Percentiles rank a stretch among this genome's conserved stretches.
Conservation (phyloP, 768 basidiomycete genomes). For the Hemileccinum rubropunctum region DNA sequence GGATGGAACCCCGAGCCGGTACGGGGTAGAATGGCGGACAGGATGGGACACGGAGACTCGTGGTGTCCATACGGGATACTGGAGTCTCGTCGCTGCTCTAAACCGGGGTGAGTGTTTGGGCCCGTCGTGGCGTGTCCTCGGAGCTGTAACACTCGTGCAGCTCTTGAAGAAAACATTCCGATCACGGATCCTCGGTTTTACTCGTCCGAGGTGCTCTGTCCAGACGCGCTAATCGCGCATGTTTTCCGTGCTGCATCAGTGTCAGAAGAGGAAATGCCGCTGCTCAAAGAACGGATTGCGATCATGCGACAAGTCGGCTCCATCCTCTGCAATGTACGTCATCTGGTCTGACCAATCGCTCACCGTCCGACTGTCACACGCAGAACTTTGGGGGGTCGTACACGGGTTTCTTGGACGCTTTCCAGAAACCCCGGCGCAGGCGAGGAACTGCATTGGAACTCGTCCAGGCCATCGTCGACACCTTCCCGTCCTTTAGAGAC, state of each 20-base stretch:
- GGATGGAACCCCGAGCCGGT: conserved; percentile 57
- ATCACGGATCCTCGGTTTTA: conserved; percentile 82
- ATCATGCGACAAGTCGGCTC: conserved; percentile 78
- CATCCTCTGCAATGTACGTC: conserved; percentile 65
- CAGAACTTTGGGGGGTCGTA: conserved; percentile 73
- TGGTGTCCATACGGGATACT: conserved; percentile 76
- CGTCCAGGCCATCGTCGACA: conserved; percentile 64
- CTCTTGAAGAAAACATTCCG: conserved; percentile 72
- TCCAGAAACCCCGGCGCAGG: conserved; percentile 49
- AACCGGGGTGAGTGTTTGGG: conserved; percentile 57
- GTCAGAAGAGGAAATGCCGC: conserved; percentile 63
- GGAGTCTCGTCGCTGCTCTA: conserved; percentile 82
- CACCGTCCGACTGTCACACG: conserved; percentile 3
- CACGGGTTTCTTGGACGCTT: conserved; percentile 59
- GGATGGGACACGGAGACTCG: conserved; percentile 57
- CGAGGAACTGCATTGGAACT: conserved; percentile 70
- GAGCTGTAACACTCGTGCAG: conserved; percentile 35
- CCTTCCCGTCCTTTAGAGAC: conserved; percentile 77
- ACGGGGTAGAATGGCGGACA: conserved; percentile 74
- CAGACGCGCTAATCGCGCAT: conserved; percentile 64
- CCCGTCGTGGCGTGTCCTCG: no score
- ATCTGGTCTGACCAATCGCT: conserved; percentile 8
- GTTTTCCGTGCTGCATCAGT: conserved; percentile 63
- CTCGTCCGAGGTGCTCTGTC: conserved; percentile 63
- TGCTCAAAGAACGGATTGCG: conserved; percentile 66